Percentiles rank a stretch among this genome's conserved stretches.
These are phyloP conservation scores for Mycosphaerella arachidis DNA, from an alignment of 2,329 filamentous ascomycete genomes.

Conservation along the genomic window DNA sequence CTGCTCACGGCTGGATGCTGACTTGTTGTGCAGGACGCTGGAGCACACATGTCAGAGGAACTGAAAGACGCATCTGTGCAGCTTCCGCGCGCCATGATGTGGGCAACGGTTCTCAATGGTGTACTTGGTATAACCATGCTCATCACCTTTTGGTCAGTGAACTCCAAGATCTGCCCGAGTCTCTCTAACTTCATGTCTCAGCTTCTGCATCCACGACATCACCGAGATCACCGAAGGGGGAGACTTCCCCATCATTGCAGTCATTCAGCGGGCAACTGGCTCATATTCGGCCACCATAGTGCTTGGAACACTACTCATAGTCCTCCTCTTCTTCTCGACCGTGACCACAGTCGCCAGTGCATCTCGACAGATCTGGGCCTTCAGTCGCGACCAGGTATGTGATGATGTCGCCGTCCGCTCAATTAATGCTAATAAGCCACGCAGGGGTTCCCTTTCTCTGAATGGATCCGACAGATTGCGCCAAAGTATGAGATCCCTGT, in stretches of 20 bases:
- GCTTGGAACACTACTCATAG: slow-evolving; percentile 30
- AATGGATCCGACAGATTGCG: slow-evolving; percentile 30
- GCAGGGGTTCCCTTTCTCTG: slow-evolving; percentile 33
- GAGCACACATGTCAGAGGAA: slow-evolving; percentile 35
- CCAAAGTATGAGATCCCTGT: slow-evolving; percentile 31
- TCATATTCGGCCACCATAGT: slow-evolving; percentile 30
- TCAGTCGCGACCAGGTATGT: slow-evolving; percentile 29
- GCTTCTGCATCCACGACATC: slow-evolving; percentile 30
- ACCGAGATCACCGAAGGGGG: slow-evolving; percentile 20
- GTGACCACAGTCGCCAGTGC: slow-evolving; percentile 34
- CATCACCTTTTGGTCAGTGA: slow-evolving; percentile 35
- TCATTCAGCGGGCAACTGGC: slow-evolving; percentile 29
- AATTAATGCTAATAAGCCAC: slow-evolving; percentile 3
- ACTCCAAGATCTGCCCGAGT: too few relatives aligned
- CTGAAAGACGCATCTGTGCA: slow-evolving; percentile 39
- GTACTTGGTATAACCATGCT: slow-evolving; percentile 35
- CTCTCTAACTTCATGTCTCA: slow-evolving; percentile 12
- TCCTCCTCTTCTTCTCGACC: slow-evolving; percentile 32
- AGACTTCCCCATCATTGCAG: slow-evolving; percentile 30
- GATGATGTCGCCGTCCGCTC: not conserved
- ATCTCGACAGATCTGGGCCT: slow-evolving; percentile 33
- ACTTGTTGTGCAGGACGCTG: slow-evolving; percentile 31
- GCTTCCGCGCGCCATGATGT: slow-evolving; percentile 42
- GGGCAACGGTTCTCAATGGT: slow-evolving; percentile 37
- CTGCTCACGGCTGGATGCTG: not conserved